phyloP scores from a whole-genome alignment of 345 rosid species.

The Moricandia arvensis region DNA sequence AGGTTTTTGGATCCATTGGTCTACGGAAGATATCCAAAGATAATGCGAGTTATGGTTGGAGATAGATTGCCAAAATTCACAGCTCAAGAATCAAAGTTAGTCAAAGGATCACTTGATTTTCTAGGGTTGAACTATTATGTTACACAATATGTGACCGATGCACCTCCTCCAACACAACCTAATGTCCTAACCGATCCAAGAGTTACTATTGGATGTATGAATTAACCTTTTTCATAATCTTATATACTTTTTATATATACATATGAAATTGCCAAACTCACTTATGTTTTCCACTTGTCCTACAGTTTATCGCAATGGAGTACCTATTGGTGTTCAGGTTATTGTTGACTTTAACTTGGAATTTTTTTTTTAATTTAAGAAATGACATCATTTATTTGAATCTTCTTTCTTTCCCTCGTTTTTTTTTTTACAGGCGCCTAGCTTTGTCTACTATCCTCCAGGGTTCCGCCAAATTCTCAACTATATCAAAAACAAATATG shows the following conservation, averaged over 20 bases:
- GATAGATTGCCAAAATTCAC: constrained; percentile 22
- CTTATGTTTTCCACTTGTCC: no score
- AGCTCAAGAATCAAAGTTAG: constrained; percentile 4
- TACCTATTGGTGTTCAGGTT: constrained; percentile 26
- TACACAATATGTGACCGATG: constrained; percentile 26
- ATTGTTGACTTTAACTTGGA: neutral
- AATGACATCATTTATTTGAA: neutral
- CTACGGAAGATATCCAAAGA: constrained; percentile 21
- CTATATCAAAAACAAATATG: constrained; percentile 9
- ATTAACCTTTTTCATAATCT: neutral
- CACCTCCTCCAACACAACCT: constrained; percentile 1
- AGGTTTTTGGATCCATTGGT: constrained; percentile 33
- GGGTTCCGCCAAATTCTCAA: constrained; percentile 26
- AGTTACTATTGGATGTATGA: constrained; percentile 23
- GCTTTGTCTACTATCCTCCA: neutral
- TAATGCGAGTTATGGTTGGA: constrained; percentile 7
- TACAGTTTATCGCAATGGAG: constrained; percentile 5
- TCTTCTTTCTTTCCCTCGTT: no score
- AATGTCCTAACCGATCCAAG: constrained; percentile 20
- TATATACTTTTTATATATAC: no score
- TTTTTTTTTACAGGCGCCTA: no score
- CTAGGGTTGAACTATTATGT: constrained; percentile 35
- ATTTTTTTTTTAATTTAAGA: no score
- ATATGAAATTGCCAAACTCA: no score
- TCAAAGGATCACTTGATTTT: constrained; percentile 37